Evolutionary conservation across 345 rosid species (phyloP), one percentile per base, ranked within the genome.

Genomic region (Boechera retrofracta): DNA sequence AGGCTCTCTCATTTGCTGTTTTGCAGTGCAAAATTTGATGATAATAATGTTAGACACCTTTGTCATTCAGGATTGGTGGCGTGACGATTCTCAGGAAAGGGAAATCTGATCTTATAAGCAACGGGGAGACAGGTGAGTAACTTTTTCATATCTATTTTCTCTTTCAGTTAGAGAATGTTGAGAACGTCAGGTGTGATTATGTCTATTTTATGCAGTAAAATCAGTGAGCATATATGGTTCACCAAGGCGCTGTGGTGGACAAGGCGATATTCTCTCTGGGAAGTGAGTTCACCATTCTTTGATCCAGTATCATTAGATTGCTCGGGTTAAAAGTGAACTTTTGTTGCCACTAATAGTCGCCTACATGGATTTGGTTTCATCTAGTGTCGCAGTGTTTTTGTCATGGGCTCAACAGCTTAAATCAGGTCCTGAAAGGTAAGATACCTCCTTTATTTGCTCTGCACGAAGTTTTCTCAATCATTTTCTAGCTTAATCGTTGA

Each of bases 201-300:
- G 28, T 77, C 51, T 62, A 63, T 67, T 5, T 73, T 45, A 4
- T 81, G 76, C 85, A 95, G 98, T 89, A 62, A 88, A 87, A 82
- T 85, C 94, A 13, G 97, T 95, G 67, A 80, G 92, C 67, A 82
- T 85, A 45, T 85, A 86, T 75, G 94, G 98, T 66, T 92, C 98
- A 0, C 97, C 97, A 61, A 82, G 98, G 77, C 96, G 96, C 18
- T 95, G 97, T 67, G 99, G 98, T 61, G 98, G 98, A 63, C 99
- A 95, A 77, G 99, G 98, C 21, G 98, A 95, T 77, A 91, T 95
- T 68, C 99, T 92, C 61, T 91, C 99, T 31, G 99, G 98, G 82
- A 82, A 97, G 99, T 94, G 15, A 71, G 44, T 29, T 54, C 18
- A 55, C n/a, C 10, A n/a, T 33, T 77, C 49, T 62, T 70, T 63